These are phyloP conservation scores for Diutina rugosa DNA, from an alignment of 1,139 yeast species.

Conservation along the genomic window DNA sequence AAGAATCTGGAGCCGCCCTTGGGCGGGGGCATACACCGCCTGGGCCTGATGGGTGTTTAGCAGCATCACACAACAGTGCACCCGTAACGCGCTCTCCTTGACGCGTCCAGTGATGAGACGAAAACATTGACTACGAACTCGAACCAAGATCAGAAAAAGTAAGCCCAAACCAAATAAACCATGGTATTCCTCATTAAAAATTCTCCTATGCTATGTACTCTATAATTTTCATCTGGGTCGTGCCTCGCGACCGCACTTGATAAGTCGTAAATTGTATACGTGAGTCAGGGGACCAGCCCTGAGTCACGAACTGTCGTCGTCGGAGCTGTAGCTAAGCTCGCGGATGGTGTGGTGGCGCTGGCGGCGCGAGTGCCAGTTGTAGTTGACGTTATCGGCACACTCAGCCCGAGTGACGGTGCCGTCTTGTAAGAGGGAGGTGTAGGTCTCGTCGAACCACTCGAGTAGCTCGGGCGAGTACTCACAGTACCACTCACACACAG, in stretches of 20 bases:
- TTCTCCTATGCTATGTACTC: too few species aligned
- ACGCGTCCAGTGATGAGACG: not conserved
- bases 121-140: too few species aligned
- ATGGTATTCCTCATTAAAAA: too few species aligned
- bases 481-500: not conserved
- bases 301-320: not conserved
- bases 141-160: too few species aligned
- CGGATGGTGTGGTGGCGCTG: not conserved
- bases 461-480: not conserved
- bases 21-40: conserved; percentile 47
- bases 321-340: not conserved
- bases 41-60: conserved; percentile 45
- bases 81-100: not conserved
- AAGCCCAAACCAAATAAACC: too few species aligned
- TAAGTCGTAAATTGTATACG: too few species aligned
- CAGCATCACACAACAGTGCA: conserved; percentile 3
- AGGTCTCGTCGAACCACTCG: not conserved
- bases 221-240: too few species aligned
- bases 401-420: not conserved
- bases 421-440: not conserved
- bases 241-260: too few species aligned
- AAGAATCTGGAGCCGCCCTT: conserved; percentile 54
- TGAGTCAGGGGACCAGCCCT: too few species aligned
- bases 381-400: not conserved
- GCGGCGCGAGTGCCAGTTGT: not conserved